Percentiles rank a stretch among this genome's conserved stretches.
Conservation (phyloP, 148 eudicot genomes). For the Dysphania ambrosioides region DNA sequence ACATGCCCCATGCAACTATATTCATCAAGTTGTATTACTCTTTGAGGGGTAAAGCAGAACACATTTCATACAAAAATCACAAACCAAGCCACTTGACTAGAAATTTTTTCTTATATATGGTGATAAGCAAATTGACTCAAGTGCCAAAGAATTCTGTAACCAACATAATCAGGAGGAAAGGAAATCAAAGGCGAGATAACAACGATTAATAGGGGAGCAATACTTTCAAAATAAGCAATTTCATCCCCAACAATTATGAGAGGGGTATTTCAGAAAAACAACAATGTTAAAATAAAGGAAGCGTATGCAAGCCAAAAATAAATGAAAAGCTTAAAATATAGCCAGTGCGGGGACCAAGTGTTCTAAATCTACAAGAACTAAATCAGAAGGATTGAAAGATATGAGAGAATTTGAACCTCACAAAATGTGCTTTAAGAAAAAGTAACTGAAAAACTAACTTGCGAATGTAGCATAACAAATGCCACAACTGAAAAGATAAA, state of each 20-base stretch:
- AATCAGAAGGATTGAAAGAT: conserved; percentile 18
- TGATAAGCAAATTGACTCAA: not conserved
- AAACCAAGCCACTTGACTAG: not conserved
- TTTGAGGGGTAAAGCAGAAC: not conserved
- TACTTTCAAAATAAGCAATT: not conserved
- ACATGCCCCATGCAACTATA: not conserved
- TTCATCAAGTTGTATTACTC: not conserved
- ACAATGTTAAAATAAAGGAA: not conserved
- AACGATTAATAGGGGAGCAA: not conserved
- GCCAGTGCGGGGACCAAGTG: not conserved
- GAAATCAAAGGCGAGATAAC: not conserved
- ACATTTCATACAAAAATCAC: not conserved
- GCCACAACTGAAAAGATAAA: conserved; percentile 52
- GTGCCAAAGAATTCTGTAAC: not conserved
- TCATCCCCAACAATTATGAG: not conserved
- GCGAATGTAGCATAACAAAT: conserved; percentile 50
- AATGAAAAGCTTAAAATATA: conserved; percentile 9
- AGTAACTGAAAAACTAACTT: conserved; percentile 40
- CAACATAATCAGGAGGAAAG: not conserved
- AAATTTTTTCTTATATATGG: not conserved
- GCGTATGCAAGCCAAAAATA: not conserved
- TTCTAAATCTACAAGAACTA: conserved; percentile 20
- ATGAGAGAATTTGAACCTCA: conserved; percentile 27
- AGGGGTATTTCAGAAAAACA: not conserved
- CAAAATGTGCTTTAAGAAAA: conserved; percentile 31